Evolutionary conservation across 106 monocot species (phyloP), one percentile per base, ranked within the genome.

Genomic region (Vanilla planifolia): DNA sequence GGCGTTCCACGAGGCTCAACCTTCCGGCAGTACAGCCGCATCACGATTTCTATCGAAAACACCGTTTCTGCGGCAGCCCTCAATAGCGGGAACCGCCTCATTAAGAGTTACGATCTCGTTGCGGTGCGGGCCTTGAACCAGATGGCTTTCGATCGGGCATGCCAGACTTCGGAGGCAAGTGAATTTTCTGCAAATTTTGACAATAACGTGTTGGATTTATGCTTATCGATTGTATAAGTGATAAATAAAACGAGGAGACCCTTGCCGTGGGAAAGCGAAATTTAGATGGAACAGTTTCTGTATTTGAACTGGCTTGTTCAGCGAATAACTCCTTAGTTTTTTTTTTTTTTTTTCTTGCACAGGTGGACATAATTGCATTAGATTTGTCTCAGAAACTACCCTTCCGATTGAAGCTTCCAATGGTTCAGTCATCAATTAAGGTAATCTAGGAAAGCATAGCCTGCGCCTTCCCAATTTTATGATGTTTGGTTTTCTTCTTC

Each of bases 301-400:
- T n/a, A n/a, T n/a, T n/a, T n/a, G n/a, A n/a, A n/a, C n/a, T n/a
- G n/a, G n/a, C n/a, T n/a, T n/a, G n/a, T n/a, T n/a, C n/a, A n/a
- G n/a, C n/a, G n/a, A n/a, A n/a, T n/a, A n/a, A n/a, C n/a, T n/a
- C n/a, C n/a, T n/a, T n/a, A n/a, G n/a, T n/a, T n/a, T n/a, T 53
- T 50, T 1, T 13, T 50, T 6, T 24, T 9, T 59, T 32, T 25
- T 59, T 13, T 26, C 42, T 69, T 34, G 6, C 37, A 23, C 81
- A 90, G 90, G 80, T 96, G 72, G 84, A 84, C 73, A 69, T 96
- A 50, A 91, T 96, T 68, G 28, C 91, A 16, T 57, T 96, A 20
- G 84, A 91, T 39, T 91, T 96, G 68, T 87, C 91, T 36, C 86
- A 80, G n/a, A 87, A 77, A 51, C 71, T 92, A 4, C 83, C 83